Evolutionary conservation across 768 basidiomycete genomes (phyloP).

Genomic region (Tricholoma hemisulphureum): DNA sequence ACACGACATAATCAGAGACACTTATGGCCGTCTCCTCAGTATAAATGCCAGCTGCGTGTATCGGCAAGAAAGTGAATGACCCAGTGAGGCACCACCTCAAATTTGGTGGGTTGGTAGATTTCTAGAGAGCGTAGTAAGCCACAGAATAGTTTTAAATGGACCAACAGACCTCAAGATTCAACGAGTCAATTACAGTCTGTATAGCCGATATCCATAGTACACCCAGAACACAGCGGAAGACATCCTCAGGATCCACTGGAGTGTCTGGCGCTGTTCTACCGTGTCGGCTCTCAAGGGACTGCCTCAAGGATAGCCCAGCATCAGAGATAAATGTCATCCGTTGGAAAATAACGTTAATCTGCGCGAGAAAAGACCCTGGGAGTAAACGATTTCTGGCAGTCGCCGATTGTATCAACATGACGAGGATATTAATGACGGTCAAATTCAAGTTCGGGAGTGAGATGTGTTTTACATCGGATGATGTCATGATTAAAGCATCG

Average conservation of each 20-base stretch:
- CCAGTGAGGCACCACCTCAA: neutral
- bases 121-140: neutral
- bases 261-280: neutral
- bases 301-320: neutral
- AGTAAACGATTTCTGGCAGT: neutral
- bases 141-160: neutral
- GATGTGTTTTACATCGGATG: neutral
- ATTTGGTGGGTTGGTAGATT: neutral
- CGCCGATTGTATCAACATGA: neutral
- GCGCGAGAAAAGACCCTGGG: neutral
- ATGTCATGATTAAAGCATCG: neutral
- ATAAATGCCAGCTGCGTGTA: conserved; percentile 2
- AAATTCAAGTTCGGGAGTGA: neutral
- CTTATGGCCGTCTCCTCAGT: neutral
- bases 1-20: conserved; percentile 1
- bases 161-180: neutral
- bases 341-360: neutral
- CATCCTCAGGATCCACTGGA: neutral
- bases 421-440: neutral
- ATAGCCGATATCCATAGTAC: neutral
- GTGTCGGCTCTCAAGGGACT: neutral
- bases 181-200: neutral
- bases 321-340: neutral
- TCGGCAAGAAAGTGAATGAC: neutral
- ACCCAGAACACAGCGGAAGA: neutral